Evolutionary conservation across 1,284 basidiomycete species (phyloP).

Genomic region (Grifola frondosa): DNA sequence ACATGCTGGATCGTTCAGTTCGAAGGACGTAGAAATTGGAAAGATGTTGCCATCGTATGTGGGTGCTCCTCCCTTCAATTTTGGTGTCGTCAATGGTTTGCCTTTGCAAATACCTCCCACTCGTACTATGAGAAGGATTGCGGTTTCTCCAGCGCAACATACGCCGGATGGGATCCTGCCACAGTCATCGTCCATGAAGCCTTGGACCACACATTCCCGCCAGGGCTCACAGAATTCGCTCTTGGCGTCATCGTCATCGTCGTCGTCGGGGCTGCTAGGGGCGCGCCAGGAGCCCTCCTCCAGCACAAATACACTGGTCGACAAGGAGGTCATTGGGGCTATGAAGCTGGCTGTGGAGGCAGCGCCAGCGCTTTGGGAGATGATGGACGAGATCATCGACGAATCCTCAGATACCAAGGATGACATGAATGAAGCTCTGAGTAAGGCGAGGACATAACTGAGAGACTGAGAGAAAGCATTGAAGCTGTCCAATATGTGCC

Average conservation of each 20-base stretch:
- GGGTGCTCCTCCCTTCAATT: conserved; percentile 29
- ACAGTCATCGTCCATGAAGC: conserved; percentile 9
- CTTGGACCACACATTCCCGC: conserved; percentile 47
- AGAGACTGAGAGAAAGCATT: conserved; percentile 54
- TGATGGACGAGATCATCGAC: conserved; percentile 60
- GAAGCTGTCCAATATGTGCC: conserved; percentile 46
- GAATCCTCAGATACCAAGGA: conserved; percentile 40
- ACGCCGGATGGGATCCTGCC: conserved; percentile 13
- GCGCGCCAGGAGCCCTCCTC: conserved; percentile 45
- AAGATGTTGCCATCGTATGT: conserved; percentile 74
- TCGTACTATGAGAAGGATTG: conserved; percentile 40
- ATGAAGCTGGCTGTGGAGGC: conserved; percentile 67
- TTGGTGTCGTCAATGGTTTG: conserved; percentile 21
- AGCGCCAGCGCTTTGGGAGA: conserved; percentile 72
- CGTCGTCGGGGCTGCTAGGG: conserved; percentile 20
- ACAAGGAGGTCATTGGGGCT: conserved; percentile 67
- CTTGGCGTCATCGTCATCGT: conserved; percentile 39
- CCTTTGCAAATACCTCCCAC: conserved; percentile 29
- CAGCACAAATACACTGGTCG: conserved; percentile 57
- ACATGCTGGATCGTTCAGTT: conserved; percentile 91
- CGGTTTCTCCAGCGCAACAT: conserved; percentile 15
- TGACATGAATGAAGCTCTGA: conserved; percentile 50
- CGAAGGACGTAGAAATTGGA: conserved; percentile 87
- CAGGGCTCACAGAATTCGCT: conserved; percentile 59
- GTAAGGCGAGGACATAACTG: conserved; percentile 56